These are phyloP conservation scores for Salicornia ramosissima DNA, from an alignment of 148 eudicot species.

Conservation along the genomic window DNA sequence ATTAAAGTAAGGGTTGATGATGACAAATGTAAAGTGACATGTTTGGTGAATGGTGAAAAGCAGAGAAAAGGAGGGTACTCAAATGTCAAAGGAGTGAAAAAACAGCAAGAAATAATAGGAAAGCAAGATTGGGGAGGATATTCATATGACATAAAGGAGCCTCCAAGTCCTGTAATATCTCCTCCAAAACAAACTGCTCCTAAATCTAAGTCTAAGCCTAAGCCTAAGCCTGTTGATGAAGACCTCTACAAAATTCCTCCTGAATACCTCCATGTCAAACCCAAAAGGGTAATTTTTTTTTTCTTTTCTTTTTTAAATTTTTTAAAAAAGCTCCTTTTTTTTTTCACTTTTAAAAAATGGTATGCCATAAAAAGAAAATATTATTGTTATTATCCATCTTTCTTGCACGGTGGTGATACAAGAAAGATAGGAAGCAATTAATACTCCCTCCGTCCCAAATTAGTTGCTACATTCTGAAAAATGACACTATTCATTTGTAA, in stretches of 20 bases:
- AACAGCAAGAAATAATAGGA: slow-evolving; percentile 18
- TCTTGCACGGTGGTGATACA: no score
- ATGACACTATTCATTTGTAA: no score
- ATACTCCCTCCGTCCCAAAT: no score
- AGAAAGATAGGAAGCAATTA: no score
- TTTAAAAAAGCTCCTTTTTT: no score
- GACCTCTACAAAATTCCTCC: slow-evolving; percentile 63
- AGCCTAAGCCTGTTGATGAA: slow-evolving; percentile 52
- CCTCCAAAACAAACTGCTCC: slow-evolving; percentile 19
- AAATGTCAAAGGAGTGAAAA: slow-evolving; percentile 30
- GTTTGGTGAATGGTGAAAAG: slow-evolving; percentile 10
- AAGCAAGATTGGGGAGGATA: slow-evolving; percentile 36
- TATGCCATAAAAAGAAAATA: background rate
- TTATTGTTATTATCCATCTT: no score
- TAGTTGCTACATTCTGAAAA: no score
- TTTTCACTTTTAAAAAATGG: no score
- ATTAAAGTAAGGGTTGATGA: slow-evolving; percentile 10
- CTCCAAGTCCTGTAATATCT: slow-evolving; percentile 25
- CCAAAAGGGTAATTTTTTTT: slow-evolving; percentile 38
- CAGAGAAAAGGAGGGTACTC: slow-evolving; percentile 31
- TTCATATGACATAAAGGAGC: slow-evolving; percentile 36
- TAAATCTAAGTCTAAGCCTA: background rate
- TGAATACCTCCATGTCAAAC: slow-evolving; percentile 39
- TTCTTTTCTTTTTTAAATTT: background rate
- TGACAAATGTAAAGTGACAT: background rate